Evolutionary conservation across 495 filamentous ascomycete species (phyloP).

Genomic region (Durotheca rogersii): DNA sequence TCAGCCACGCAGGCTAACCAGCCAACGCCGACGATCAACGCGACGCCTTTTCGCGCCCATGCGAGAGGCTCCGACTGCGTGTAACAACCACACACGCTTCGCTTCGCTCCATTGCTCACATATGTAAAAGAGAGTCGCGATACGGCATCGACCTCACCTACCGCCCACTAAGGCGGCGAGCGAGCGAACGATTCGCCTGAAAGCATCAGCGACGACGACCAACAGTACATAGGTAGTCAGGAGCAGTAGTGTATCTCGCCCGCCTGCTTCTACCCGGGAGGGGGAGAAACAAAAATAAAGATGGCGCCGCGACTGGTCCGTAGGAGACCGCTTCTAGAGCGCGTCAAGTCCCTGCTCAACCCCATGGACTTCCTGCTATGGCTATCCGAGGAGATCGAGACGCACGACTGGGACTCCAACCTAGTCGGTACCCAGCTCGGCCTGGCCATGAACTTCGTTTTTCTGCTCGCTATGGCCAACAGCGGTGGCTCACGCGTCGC

Average conservation of each 20-base stretch:
- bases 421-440: constrained; percentile 73
- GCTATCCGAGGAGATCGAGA: constrained; percentile 86
- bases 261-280: too few species aligned
- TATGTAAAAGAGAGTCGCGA: not conserved
- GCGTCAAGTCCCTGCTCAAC: constrained; percentile 76
- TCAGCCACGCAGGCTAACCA: not conserved
- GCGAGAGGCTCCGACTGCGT: not conserved
- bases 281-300: too few species aligned
- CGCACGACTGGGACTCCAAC: constrained; percentile 84
- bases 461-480: constrained; percentile 82
- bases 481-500: constrained; percentile 44
- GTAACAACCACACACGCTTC: not conserved
- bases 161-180: not conserved
- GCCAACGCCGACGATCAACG: not conserved
- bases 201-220: too few species aligned
- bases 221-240: too few species aligned
- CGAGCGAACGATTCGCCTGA: constrained; percentile 5
- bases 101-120: not conserved
- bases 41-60: not conserved
- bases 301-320: constrained; percentile 68
- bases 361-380: constrained; percentile 85
- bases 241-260: not conserved
- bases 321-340: constrained; percentile 69
- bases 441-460: constrained; percentile 70
- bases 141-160: not conserved